Conservation (phyloP, 768 basidiomycete genomes). For the Trichaptum fuscoviolaceum region DNA sequence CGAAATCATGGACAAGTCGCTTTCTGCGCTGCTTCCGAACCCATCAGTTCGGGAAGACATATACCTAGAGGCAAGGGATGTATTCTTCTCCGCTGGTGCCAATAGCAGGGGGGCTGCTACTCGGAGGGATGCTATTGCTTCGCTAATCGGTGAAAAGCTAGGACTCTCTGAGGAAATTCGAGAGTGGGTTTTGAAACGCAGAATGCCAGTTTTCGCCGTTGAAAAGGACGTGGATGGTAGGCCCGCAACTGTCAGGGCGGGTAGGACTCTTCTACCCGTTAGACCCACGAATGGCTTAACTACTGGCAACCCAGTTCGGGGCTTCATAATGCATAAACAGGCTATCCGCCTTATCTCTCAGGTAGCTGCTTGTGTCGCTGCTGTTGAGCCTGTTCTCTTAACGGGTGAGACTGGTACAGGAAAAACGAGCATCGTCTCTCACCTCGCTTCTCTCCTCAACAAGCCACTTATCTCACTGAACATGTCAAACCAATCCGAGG, state of each 20-base stretch:
- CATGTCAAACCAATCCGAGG: conserved; percentile 93
- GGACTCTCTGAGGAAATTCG: conserved; percentile 65
- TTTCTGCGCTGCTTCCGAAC: conserved; percentile 57
- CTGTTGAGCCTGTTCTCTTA: conserved; percentile 80
- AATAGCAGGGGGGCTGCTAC: conserved; percentile 47
- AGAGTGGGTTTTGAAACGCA: conserved; percentile 61
- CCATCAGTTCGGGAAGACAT: conserved; percentile 80
- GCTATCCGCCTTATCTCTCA: conserved; percentile 76
- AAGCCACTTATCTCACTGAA: conserved; percentile 84
- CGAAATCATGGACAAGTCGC: conserved; percentile 17
- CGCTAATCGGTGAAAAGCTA: conserved; percentile 54
- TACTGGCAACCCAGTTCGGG: conserved; percentile 40
- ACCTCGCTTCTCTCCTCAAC: conserved; percentile 74
- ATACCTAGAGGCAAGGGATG: conserved; percentile 81
- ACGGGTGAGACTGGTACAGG: conserved; percentile 99
- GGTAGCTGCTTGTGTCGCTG: conserved; percentile 65
- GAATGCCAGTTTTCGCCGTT: conserved; percentile 54
- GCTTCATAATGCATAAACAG: conserved; percentile 87
- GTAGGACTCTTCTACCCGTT: conserved; percentile 54
- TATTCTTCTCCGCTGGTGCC: conserved; percentile 78
- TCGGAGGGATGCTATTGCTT: conserved; percentile 45
- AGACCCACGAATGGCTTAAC: conserved; percentile 19
- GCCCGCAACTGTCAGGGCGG: conserved; percentile 52
- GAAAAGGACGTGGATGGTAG: conserved; percentile 66
- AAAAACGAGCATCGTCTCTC: conserved; percentile 89